Evolutionary conservation across 2,329 filamentous ascomycete genomes (phyloP).

Genomic region (Cercospora zeina): DNA sequence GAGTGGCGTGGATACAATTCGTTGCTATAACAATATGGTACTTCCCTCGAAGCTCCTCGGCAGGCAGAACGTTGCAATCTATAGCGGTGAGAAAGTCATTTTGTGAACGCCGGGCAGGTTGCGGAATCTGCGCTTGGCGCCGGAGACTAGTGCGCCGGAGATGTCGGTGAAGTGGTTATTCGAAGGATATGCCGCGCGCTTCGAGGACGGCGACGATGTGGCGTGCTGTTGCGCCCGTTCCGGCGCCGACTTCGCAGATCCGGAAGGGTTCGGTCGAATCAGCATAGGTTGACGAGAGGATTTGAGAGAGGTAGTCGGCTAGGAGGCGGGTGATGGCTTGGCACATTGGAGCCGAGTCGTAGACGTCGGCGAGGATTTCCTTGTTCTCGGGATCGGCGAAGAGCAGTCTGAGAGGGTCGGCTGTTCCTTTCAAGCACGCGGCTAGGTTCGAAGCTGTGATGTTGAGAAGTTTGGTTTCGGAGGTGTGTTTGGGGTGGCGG

Average conservation of each 20-base stretch:
- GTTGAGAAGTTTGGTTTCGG: slow-evolving; percentile 16
- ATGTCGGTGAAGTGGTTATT: slow-evolving; percentile 51
- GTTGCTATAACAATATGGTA: slow-evolving; percentile 41
- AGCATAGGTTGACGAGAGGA: background rate
- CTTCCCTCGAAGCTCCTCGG: background rate
- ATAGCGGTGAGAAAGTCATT: slow-evolving; percentile 34
- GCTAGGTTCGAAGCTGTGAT: slow-evolving; percentile 18
- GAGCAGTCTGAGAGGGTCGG: slow-evolving; percentile 13
- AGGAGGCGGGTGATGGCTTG: slow-evolving; percentile 16
- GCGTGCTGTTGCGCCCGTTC: slow-evolving; percentile 48
- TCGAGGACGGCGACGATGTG: slow-evolving; percentile 38
- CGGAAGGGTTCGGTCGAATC: background rate
- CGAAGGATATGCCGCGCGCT: slow-evolving; percentile 31
- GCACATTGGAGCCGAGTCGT: slow-evolving; percentile 17
- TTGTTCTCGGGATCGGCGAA: slow-evolving; percentile 12
- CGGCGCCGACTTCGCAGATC: slow-evolving; percentile 51
- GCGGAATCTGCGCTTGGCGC: slow-evolving; percentile 23
- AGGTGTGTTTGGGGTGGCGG: slow-evolving; percentile 16
- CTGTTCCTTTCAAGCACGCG: slow-evolving; percentile 11
- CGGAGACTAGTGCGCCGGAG: slow-evolving; percentile 37
- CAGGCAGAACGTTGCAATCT: slow-evolving; percentile 25
- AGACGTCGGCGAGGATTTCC: slow-evolving; percentile 14
- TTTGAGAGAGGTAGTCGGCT: slow-evolving; percentile 6
- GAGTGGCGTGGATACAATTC: slow-evolving; percentile 44
- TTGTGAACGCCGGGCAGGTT: slow-evolving; percentile 10